Percentiles rank a stretch among this genome's conserved stretches.
Evolutionary conservation across 2,329 filamentous ascomycete species (phyloP).

Genomic region (Bipolaris oryzae): DNA sequence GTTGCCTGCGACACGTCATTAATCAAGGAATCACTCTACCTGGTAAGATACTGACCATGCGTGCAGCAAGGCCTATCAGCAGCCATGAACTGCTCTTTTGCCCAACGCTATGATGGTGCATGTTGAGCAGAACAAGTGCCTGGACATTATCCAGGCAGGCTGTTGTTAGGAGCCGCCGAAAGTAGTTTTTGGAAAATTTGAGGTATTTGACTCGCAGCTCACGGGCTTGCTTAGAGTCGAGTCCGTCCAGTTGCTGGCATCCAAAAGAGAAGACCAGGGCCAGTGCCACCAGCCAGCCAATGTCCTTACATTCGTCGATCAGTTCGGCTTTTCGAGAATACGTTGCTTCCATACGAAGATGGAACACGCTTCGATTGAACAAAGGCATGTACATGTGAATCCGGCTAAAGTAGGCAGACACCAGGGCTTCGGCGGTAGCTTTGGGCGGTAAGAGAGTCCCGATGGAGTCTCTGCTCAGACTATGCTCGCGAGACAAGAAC

Average conservation of each 20-base stretch:
- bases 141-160: slow-evolving; percentile 52
- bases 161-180: slow-evolving; percentile 47
- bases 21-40: not conserved
- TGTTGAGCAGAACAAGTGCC: slow-evolving; percentile 50
- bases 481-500: slow-evolving; percentile 13
- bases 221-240: slow-evolving; percentile 28
- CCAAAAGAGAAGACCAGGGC: slow-evolving; percentile 53
- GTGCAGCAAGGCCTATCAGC: slow-evolving; percentile 50
- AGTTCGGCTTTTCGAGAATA: slow-evolving; percentile 38
- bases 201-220: slow-evolving; percentile 33
- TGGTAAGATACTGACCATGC: slow-evolving; percentile 39
- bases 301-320: slow-evolving; percentile 43
- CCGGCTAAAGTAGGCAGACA: slow-evolving; percentile 50
- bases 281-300: slow-evolving; percentile 52
- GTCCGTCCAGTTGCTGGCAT: slow-evolving; percentile 48
- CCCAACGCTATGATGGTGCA: slow-evolving; percentile 52
- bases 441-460: slow-evolving; percentile 43
- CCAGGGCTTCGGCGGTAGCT: slow-evolving; percentile 47
- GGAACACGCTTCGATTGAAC: slow-evolving; percentile 51
- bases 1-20: slow-evolving; percentile 39
- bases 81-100: slow-evolving; percentile 52
- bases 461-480: slow-evolving; percentile 16
- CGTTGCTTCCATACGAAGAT: slow-evolving; percentile 47
- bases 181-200: slow-evolving; percentile 39
- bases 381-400: slow-evolving; percentile 49